These are phyloP conservation scores for Aspergillus bertholletiae DNA, from an alignment of 495 filamentous ascomycete genomes.

Conservation along the genomic window DNA sequence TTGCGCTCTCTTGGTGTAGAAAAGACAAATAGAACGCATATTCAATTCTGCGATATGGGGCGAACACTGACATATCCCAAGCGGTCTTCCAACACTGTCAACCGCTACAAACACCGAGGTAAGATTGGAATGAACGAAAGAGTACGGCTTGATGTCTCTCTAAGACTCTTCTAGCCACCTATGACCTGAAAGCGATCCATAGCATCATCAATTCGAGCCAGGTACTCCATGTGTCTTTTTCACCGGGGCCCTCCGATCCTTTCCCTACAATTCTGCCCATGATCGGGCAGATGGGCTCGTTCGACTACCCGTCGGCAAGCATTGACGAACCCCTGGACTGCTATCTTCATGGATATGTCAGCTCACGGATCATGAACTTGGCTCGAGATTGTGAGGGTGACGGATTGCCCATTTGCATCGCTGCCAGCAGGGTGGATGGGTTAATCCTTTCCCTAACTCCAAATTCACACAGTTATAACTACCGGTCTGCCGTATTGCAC, in stretches of 20 bases:
- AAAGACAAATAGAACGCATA: too few relatives aligned
- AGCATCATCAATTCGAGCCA: constrained; percentile 71
- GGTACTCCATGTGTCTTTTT: constrained; percentile 84
- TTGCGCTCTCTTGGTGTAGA: too few relatives aligned
- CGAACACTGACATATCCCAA: constrained; percentile 64
- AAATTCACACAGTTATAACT: constrained; percentile 82
- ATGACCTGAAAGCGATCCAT: constrained; percentile 76
- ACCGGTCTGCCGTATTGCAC: constrained; percentile 77
- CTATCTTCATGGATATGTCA: constrained; percentile 88
- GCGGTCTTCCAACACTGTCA: constrained; percentile 64
- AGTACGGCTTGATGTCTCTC: too few relatives aligned
- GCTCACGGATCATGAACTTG: constrained; percentile 71
- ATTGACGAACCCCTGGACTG: constrained; percentile 67
- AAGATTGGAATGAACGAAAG: too few relatives aligned
- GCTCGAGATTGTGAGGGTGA: constrained; percentile 46
- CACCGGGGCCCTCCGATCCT: constrained; percentile 53
- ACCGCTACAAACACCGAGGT: constrained; percentile 69
- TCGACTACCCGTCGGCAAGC: constrained; percentile 56
- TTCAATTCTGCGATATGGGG: constrained; percentile 30
- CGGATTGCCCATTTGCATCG: constrained; percentile 62
- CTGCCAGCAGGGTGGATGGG: constrained; percentile 68
- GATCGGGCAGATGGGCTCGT: constrained; percentile 82
- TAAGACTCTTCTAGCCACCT: constrained; percentile 50
- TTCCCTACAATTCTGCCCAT: constrained; percentile 82
- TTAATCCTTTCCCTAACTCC: constrained; percentile 75